These are phyloP conservation scores for Chrysoporthe austroafricana DNA, from an alignment of 2,329 filamentous ascomycete species.

Conservation along the genomic window DNA sequence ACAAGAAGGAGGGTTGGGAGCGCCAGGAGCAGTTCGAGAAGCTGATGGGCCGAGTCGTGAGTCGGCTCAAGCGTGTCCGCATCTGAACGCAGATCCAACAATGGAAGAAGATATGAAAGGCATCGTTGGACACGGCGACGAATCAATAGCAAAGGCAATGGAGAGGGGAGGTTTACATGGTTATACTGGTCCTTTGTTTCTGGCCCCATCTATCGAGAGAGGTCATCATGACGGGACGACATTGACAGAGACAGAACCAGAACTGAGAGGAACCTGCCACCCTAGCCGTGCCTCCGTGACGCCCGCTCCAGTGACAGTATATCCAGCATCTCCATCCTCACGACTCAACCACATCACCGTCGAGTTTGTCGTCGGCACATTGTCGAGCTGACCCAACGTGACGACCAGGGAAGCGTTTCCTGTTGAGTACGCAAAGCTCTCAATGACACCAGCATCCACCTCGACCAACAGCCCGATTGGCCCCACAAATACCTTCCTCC, in stretches of 20 bases:
- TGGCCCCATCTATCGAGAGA: neutral
- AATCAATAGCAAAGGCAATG: neutral
- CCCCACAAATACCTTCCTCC: slow-evolving; percentile 53
- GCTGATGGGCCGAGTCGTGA: neutral
- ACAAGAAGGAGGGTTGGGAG: neutral
- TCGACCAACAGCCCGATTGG: slow-evolving; percentile 46
- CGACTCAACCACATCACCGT: slow-evolving; percentile 43
- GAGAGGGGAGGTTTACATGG: neutral
- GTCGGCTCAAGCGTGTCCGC: neutral
- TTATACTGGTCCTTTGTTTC: neutral
- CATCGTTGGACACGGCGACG: neutral
- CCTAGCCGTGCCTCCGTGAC: slow-evolving; percentile 34
- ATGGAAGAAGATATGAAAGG: neutral
- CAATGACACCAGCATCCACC: slow-evolving; percentile 49
- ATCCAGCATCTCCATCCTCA: slow-evolving; percentile 34
- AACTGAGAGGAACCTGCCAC: slow-evolving; percentile 36
- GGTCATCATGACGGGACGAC: slow-evolving; percentile 15
- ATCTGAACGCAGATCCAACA: neutral
- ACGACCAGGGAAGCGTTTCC: slow-evolving; percentile 35
- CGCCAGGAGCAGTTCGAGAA: neutral
- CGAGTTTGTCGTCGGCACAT: slow-evolving; percentile 35
- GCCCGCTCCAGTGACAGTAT: slow-evolving; percentile 33
- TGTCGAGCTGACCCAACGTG: slow-evolving; percentile 38
- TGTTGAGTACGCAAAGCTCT: slow-evolving; percentile 40
- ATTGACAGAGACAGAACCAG: slow-evolving; percentile 31